Evolutionary conservation across 1,139 yeast species (phyloP), one percentile per base, ranked within the genome.

Genomic region (Yamadazyma dendronema): DNA sequence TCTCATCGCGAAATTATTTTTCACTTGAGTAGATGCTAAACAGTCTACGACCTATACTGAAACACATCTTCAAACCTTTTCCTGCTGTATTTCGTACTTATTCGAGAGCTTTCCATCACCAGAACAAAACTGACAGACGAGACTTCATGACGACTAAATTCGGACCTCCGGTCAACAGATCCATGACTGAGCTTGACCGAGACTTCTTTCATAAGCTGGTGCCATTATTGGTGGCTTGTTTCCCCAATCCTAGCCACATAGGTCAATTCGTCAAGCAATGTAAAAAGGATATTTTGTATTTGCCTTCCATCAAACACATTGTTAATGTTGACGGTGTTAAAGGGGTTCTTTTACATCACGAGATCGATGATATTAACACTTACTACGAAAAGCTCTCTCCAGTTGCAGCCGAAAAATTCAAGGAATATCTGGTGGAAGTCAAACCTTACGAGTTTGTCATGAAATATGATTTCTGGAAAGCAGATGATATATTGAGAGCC

Each of bases 401-500:
- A 38, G 36, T 42, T 3, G 74, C 86, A 0, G 50, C 61, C 17
- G 59, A 61, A 5, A 69, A 71, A 42, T 59, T 89, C 3, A 50
- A 66, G 15, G 73, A 76, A 28, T 68, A 67, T 30, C 61, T 68
- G 0, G 74, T 80, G 3, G 53, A 59, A 3, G 58, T 84, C 16
- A 60, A 63, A 30, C 79, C 83, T 1, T 80, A 84, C 54, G 66
- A 62, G 3, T 65, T 87, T 43, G 59, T 64, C 1, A 67, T 92
- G 37, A 82, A 72, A 46, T 92, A 92, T 57, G 71, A 77, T 35
- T 87, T 79, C 61, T 92, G 97, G 97, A 81, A 79, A 48, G 72
- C 90, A 0, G 97, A 92, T 41, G 96, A 92, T 49, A 84, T 92
- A 13, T 67, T 92, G 33, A 65, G 73, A 33, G 78, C 95, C 0